Evolutionary conservation across 2,329 filamentous ascomycete genomes (phyloP).

Genomic region (Colletotrichum sp.): DNA sequence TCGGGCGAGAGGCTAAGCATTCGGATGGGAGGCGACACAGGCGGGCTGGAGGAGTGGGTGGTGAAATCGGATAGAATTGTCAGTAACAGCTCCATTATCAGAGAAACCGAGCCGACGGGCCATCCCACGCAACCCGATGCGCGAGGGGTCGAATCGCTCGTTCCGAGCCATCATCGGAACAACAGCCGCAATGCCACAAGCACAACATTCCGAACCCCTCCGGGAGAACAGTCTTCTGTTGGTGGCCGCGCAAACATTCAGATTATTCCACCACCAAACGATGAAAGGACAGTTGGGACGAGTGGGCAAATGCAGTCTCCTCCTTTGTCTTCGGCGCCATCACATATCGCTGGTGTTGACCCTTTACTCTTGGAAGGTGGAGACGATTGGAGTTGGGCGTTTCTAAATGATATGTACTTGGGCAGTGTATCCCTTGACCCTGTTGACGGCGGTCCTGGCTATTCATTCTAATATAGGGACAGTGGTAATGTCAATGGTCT

Average conservation of each 20-base stretch:
- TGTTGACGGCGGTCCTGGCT: background rate
- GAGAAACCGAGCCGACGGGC: constrained; percentile 30
- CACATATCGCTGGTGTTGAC: background rate
- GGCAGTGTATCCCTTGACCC: background rate
- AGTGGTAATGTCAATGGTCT: background rate
- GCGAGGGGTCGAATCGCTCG: background rate
- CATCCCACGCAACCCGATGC: constrained; percentile 29
- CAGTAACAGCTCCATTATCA: constrained; percentile 46
- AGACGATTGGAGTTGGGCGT: constrained; percentile 2
- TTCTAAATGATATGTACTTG: constrained; percentile 5
- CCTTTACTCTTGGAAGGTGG: background rate
- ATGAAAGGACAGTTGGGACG: background rate
- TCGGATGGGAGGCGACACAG: constrained; percentile 47
- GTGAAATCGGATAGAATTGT: constrained; percentile 41
- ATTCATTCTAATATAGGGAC: background rate
- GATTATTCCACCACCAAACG: background rate
- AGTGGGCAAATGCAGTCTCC: background rate
- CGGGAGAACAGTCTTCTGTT: background rate
- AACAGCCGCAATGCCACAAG: background rate
- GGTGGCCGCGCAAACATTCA: background rate
- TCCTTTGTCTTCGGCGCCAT: background rate
- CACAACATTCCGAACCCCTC: background rate
- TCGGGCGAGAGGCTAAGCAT: constrained; percentile 35
- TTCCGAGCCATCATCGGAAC: background rate
- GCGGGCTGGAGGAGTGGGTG: constrained; percentile 61